phyloP scores from a whole-genome alignment of 164 flowering plant species.

The Magnolia officinalis region DNA sequence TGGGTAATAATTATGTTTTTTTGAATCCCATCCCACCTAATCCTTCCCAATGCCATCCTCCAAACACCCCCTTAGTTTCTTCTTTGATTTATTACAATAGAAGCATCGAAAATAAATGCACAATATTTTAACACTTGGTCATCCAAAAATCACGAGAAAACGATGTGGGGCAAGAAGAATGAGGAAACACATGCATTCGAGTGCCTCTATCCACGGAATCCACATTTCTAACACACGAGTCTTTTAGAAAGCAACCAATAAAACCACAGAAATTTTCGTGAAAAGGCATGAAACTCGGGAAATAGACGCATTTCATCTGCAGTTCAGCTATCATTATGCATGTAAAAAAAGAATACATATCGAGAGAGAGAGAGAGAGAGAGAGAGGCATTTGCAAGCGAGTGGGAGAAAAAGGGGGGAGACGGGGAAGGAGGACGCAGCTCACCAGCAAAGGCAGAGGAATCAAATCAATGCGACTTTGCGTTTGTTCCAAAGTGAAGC shows the following conservation, averaged over 20 bases:
- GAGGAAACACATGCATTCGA: background rate
- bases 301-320: too few species aligned
- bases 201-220: background rate
- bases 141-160: background rate
- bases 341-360: too few species aligned
- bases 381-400: background rate
- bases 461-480: conserved; percentile 27
- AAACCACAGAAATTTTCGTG: background rate
- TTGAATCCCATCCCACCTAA: too few species aligned
- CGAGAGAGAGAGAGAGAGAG: background rate
- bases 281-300: too few species aligned
- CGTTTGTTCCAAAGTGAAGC: conserved; percentile 59
- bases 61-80: too few species aligned
- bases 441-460: conserved; percentile 66
- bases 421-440: background rate
- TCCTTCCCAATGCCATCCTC: too few species aligned
- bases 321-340: too few species aligned
- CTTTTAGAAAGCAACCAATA: background rate
- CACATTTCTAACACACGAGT: background rate
- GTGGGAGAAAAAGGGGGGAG: background rate
- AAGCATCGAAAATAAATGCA: background rate
- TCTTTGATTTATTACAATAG: too few species aligned
- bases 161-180: background rate
- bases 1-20: too few species aligned
- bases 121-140: background rate